A percentile compares a stretch with the other conserved stretches of the same genome.
Evolutionary conservation across 1,139 yeast genomes (phyloP).

Genomic region (Casaregolazyma suthepensis): DNA sequence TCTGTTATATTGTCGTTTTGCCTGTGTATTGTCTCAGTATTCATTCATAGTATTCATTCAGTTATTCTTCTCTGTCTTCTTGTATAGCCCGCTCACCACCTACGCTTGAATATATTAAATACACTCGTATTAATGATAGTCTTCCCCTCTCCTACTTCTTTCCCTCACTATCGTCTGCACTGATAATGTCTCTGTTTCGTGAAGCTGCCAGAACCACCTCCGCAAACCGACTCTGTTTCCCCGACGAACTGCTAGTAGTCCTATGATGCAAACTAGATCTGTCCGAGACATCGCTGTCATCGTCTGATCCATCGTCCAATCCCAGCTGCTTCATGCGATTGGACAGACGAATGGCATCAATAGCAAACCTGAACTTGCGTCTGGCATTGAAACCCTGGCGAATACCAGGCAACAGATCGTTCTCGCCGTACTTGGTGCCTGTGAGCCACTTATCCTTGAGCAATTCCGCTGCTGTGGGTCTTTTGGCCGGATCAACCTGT

Average conservation of each 20-base stretch:
- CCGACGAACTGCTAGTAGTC: slow-evolving; percentile 1
- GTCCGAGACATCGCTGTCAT: slow-evolving; percentile 32
- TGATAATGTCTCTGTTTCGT: slow-evolving; percentile 47
- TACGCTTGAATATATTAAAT: not conserved
- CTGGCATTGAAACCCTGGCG: slow-evolving; percentile 78
- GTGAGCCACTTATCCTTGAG: slow-evolving; percentile 69
- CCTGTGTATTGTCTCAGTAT: too few species aligned
- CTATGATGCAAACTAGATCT: not conserved
- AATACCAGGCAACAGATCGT: slow-evolving; percentile 67
- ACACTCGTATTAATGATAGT: not conserved
- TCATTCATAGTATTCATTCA: too few species aligned
- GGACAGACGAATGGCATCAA: slow-evolving; percentile 70
- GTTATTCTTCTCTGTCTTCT: too few species aligned
- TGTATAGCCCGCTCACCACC: too few species aligned
- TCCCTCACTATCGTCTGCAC: slow-evolving; percentile 1
- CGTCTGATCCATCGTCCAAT: slow-evolving; percentile 45
- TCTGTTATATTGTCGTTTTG: too few species aligned
- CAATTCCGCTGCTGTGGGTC: slow-evolving; percentile 64
- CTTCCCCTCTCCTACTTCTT: not conserved
- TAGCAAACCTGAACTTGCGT: slow-evolving; percentile 77
- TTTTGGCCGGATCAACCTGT: slow-evolving; percentile 53
- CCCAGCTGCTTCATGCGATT: slow-evolving; percentile 67
- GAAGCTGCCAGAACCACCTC: slow-evolving; percentile 71
- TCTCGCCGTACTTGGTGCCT: slow-evolving; percentile 34
- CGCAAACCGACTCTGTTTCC: slow-evolving; percentile 47